Evolutionary conservation across 2,329 filamentous ascomycete genomes (phyloP), one percentile per base, ranked within the genome.

Genomic region (Thielaviopsis euricoi): DNA sequence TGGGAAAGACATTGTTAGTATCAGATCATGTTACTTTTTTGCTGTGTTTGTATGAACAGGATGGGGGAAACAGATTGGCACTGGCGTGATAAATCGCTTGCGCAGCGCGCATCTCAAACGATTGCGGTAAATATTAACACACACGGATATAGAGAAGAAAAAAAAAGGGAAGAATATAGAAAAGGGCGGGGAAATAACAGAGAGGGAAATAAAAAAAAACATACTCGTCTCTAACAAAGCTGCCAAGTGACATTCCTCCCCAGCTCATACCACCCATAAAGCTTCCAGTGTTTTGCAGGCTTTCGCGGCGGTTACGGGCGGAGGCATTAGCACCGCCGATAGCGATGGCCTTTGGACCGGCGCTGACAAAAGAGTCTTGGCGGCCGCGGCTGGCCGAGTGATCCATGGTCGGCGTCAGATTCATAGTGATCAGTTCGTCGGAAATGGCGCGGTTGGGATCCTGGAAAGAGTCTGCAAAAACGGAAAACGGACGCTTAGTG

Each of bases 151-250:
- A 57, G 5, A 23, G 40, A 33, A 40, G 60, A 43, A 56, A 37
- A 19, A n/a, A 23, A 29, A 55, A 22, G 37, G 25, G 40, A 13
- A 22, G 33, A 21, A 55, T 22, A 52, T 26, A 19, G 29, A 52
- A 19, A 26, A 43, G 37, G 23, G 37, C 37, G 10, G 52, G 43
- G 25, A 48, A n/a, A n/a, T n/a, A n/a, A n/a, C n/a, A n/a, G n/a
- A n/a, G n/a, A n/a, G n/a, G n/a, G n/a, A n/a, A n/a, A n/a, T n/a
- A n/a, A 61, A 60, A 51, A 51, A 48, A 52, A 60, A 75, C 91
- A 82, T 82, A 98, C 93, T 98, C 93, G 74, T 98, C 91, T 70
- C 88, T 81, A 71, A 98, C 93, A 77, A 94, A 97, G 67, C 91
- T 97, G 62, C 91, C 91, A 63, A 97, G 88, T 9, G 91, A 97